Conservation (phyloP, 345 rosid species). For the Turnera subulata region DNA sequence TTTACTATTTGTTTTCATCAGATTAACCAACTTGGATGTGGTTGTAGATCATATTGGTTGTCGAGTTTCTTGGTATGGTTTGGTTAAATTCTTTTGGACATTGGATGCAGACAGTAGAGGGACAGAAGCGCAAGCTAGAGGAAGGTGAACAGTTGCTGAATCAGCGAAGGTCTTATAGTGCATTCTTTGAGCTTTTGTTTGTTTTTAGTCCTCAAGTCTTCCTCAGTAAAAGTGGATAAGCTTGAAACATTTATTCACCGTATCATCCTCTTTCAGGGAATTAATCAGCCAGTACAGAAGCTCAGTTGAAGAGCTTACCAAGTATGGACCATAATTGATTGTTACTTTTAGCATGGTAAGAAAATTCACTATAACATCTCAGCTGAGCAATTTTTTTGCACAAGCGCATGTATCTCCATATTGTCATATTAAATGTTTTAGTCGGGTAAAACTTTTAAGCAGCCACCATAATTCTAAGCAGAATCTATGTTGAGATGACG, state of each 20-base stretch:
- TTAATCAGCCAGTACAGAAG: constrained; percentile 52
- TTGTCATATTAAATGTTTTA: too few species aligned
- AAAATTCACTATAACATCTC: too few species aligned
- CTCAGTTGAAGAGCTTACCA: constrained; percentile 58
- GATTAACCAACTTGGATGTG: too few species aligned
- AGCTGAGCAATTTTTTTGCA: too few species aligned
- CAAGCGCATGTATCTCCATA: too few species aligned
- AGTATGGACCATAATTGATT: constrained; percentile 41
- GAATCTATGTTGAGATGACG: too few species aligned
- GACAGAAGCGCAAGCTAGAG: constrained; percentile 64
- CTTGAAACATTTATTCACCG: constrained; percentile 2
- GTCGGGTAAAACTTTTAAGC: too few species aligned
- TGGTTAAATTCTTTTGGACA: background rate
- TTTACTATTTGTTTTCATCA: too few species aligned
- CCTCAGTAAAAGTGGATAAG: background rate
- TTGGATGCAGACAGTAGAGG: constrained; percentile 60
- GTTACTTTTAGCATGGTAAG: constrained; percentile 8
- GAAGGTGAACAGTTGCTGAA: constrained; percentile 53
- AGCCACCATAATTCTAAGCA: too few species aligned
- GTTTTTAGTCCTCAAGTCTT: background rate
- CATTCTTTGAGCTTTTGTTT: background rate
- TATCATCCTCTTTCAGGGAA: constrained; percentile 43
- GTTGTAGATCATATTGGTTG: too few species aligned
- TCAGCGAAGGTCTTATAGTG: constrained; percentile 45
- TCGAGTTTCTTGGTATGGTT: constrained; percentile 1